A percentile compares a stretch with the other conserved stretches of the same genome.
These are phyloP conservation scores for Mortierella alpina DNA, from an alignment of 192 early-diverging fungal species.

Conservation along the genomic window DNA sequence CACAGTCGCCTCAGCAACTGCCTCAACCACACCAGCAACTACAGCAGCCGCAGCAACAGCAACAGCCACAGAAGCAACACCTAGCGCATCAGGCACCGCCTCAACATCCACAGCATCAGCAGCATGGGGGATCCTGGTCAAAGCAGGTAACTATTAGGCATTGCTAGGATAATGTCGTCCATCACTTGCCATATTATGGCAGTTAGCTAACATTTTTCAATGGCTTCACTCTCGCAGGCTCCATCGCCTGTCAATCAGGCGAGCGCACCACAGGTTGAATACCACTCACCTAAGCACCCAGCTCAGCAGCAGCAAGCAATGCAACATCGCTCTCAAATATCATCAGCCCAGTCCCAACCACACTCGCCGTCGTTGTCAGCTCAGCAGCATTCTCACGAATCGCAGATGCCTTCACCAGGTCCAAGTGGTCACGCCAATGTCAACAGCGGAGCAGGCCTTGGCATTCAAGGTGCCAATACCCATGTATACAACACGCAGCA, in stretches of 20 bases:
- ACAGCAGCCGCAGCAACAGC: constrained; percentile 7
- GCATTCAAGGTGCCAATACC: not conserved
- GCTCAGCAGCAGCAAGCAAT: constrained; percentile 4
- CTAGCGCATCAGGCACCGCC: constrained; percentile 1
- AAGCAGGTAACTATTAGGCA: too few relatives aligned
- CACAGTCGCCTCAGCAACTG: not conserved
- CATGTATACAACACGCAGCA: constrained; percentile 1
- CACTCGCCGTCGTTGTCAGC: not conserved
- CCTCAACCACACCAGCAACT: not conserved
- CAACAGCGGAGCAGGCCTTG: not conserved
- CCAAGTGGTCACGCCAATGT: not conserved
- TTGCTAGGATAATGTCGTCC: too few relatives aligned
- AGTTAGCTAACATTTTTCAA: too few relatives aligned
- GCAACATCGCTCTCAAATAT: not conserved
- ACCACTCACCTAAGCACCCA: not conserved
- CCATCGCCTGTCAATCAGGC: too few relatives aligned
- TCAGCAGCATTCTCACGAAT: not conserved
- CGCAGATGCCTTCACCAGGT: not conserved
- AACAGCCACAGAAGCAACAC: constrained; percentile 9
- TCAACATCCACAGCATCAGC: constrained; percentile 8
- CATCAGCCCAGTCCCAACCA: not conserved
- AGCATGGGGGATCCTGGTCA: not conserved
- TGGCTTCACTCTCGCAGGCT: too few relatives aligned
- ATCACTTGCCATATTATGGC: too few relatives aligned
- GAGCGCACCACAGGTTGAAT: not conserved